Base-by-base conservation (phyloP, 805 yeast genomes). In the Pichia nanzhaoensis region DNA sequence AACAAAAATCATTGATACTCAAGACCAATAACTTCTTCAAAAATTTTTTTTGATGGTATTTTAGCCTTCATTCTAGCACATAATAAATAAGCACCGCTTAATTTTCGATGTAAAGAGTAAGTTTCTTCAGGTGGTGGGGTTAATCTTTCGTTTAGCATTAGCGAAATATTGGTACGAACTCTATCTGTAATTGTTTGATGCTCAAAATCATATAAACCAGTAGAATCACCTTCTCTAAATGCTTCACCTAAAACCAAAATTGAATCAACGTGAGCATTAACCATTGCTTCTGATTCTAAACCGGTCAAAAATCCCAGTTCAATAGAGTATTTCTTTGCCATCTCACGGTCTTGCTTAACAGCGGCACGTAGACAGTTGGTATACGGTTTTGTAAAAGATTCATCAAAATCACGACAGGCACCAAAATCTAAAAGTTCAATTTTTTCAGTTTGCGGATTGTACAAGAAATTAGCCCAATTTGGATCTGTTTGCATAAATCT, bases 111-210 rank as follows among this genome's bases (percentile, higher is more conserved):
- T 55, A 93, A 70, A n/a, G 95, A 84, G 62, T 93, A 93, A 0
- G 99, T 93, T 64, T 93, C 99, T 58, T 93, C 98, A 2, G 99
- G 99, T 13, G 99, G 99, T 3, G 99, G 97, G 3, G 96, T 79
- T 50, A 93, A 70, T 54, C 99, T 77, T 64, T 93, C 96, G 49
- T 82, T 77, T 50, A 93, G 72, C 99, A 93, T 93, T 44, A 90
- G 67, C 2, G 88, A 81, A 53, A 93, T 87, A 57, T 90, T 89
- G 3, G 78, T 82, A 52, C 95, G 77, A 19, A 93, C 96, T 51
- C 98, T 76, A 53, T 88, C 96, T 5, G 98, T 89, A 36, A 93
- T 91, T 13, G 96, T 90, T 64, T 93, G 99, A 45, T 77, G 68
- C 22, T 75, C 68, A 67, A 93, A 93, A 60, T 85, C 84, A 62